Evolutionary conservation across 306 rosid genomes (phyloP).

Genomic region (Trifolium subterraneum): DNA sequence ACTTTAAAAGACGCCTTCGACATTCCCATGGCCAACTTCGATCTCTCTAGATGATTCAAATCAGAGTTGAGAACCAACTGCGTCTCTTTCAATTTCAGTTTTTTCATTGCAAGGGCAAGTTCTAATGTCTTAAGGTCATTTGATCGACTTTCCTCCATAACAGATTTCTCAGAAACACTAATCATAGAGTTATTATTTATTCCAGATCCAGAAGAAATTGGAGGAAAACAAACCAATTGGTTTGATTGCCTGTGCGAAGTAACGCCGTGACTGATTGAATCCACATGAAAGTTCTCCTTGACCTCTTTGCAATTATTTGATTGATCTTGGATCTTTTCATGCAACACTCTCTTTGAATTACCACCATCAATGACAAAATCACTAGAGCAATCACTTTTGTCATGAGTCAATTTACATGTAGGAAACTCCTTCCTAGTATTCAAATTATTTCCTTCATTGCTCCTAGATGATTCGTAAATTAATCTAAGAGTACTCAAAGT

Average conservation of each 20-base stretch:
- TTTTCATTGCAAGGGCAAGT: constrained; percentile 61
- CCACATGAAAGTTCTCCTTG: constrained; percentile 42
- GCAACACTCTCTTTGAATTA: constrained; percentile 36
- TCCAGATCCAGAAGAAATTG: constrained; percentile 40
- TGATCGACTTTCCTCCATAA: constrained; percentile 67
- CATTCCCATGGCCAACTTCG: constrained; percentile 67
- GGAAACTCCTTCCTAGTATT: constrained; percentile 39
- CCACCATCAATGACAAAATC: constrained; percentile 41
- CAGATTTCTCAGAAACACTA: constrained; percentile 54
- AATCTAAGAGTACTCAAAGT: constrained; percentile 76
- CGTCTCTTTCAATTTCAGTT: constrained; percentile 58
- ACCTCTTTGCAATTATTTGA: constrained; percentile 46
- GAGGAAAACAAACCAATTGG: constrained; percentile 50
- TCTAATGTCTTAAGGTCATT: constrained; percentile 74
- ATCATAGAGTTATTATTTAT: constrained; percentile 40
- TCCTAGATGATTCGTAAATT: constrained; percentile 58
- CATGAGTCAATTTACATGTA: constrained; percentile 33
- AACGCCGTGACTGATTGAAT: constrained; percentile 46
- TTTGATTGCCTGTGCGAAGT: constrained; percentile 49
- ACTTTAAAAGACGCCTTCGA: constrained; percentile 74
- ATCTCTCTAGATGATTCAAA: constrained; percentile 64
- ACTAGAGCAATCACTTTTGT: constrained; percentile 45
- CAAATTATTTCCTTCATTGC: constrained; percentile 37
- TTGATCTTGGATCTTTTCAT: constrained; percentile 37
- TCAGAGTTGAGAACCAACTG: constrained; percentile 58